Evolutionary conservation across 352 stramenopile genomes (phyloP).

Genomic region (Peronospora destructor): DNA sequence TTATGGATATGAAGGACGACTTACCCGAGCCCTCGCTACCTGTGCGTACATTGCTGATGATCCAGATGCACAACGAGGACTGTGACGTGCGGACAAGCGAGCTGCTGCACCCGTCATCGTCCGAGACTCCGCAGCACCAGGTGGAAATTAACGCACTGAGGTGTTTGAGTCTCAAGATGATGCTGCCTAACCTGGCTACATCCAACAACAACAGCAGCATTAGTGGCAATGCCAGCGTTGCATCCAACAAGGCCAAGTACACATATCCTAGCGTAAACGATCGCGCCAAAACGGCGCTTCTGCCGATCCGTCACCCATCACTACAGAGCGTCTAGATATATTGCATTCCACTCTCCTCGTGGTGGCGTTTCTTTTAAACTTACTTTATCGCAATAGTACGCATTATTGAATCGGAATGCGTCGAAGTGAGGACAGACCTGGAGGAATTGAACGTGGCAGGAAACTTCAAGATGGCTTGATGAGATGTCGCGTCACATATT

Average conservation of each 20-base stretch:
- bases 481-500: too few species aligned
- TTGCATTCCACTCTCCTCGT: too few species aligned
- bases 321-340: slow-evolving; percentile 30
- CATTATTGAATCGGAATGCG: slow-evolving; percentile 21
- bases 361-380: slow-evolving; percentile 18
- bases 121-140: slow-evolving; percentile 30
- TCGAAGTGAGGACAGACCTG: too few species aligned
- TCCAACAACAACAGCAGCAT: slow-evolving; percentile 2
- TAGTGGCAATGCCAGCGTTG: slow-evolving; percentile 8
- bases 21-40: slow-evolving; percentile 22
- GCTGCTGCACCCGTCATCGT: slow-evolving; percentile 12
- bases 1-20: slow-evolving; percentile 25
- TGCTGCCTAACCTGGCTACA: slow-evolving; percentile 37
- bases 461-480: too few species aligned
- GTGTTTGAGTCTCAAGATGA: slow-evolving; percentile 50
- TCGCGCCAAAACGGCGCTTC: slow-evolving; percentile 21
- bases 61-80: slow-evolving; percentile 17
- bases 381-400: slow-evolving; percentile 30
- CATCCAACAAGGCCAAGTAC: slow-evolving; percentile 26
- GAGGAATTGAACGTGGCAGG: too few species aligned
- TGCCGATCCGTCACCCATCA: slow-evolving; percentile 28
- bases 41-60: slow-evolving; percentile 7
- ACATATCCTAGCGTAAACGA: slow-evolving; percentile 26
- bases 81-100: slow-evolving; percentile 15
- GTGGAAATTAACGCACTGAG: slow-evolving; percentile 42